phyloP scores from a whole-genome alignment of 306 rosid species.

The Cucurbita pepo region DNA sequence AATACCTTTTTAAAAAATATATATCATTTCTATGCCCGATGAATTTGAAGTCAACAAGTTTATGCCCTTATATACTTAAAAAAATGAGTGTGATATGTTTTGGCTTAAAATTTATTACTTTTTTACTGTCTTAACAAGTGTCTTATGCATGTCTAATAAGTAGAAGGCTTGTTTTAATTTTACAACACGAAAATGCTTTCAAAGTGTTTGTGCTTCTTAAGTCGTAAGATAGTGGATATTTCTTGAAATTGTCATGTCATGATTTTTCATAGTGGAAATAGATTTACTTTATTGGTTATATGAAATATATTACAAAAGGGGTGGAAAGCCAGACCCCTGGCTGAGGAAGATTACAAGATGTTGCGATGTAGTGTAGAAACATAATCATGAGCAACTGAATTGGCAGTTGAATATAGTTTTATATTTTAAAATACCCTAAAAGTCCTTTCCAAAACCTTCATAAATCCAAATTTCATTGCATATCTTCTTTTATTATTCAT shows the following conservation, averaged over 20 bases:
- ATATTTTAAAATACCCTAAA: background rate
- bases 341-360: too few relatives aligned
- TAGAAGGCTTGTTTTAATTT: background rate
- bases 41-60: background rate
- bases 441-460: background rate
- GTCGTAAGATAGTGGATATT: conserved; percentile 27
- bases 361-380: background rate
- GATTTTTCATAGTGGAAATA: background rate
- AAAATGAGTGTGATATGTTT: background rate
- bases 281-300: background rate
- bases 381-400: background rate
- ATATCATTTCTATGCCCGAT: background rate
- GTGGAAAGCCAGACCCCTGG: background rate
- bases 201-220: background rate
- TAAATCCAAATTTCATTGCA: background rate
- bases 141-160: background rate
- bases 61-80: background rate
- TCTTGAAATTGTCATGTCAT: background rate
- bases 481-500: background rate
- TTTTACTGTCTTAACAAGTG: background rate
- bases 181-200: background rate
- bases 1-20: background rate
- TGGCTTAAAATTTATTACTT: background rate
- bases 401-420: background rate
- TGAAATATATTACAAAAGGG: background rate